Percentiles rank a stretch among this genome's conserved stretches.
Evolutionary conservation across 1,284 basidiomycete genomes (phyloP).

Genomic region (Ceratobasidium sp.): DNA sequence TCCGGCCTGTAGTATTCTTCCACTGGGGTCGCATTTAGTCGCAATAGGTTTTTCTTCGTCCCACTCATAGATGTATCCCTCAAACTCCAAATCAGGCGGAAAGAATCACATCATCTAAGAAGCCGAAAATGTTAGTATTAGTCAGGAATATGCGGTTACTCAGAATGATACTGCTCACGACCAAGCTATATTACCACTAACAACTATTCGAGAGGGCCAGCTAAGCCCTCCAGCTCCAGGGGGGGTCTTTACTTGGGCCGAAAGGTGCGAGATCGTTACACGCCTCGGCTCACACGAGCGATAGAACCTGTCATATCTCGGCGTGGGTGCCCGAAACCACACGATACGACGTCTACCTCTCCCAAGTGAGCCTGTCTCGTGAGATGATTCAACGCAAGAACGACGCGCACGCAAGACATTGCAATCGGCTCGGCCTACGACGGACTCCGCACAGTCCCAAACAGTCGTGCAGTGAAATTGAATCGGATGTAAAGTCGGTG

Average conservation of each 20-base stretch:
- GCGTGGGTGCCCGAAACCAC: slow-evolving; percentile 21
- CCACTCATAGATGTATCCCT: no score
- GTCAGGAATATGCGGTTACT: no score
- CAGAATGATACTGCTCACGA: no score
- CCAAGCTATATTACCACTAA: slow-evolving; percentile 2
- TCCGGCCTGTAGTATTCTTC: no score
- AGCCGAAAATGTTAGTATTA: no score
- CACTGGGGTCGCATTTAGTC: slow-evolving; percentile 25
- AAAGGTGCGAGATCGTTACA: slow-evolving; percentile 15
- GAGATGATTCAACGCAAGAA: not conserved
- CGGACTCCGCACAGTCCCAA: not conserved
- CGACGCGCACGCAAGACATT: slow-evolving; percentile 10
- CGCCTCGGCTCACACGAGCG: slow-evolving; percentile 30
- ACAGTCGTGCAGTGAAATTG: slow-evolving; percentile 30
- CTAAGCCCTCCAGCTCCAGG: slow-evolving; percentile 28
- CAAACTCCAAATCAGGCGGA: no score
- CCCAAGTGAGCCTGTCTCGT: slow-evolving; percentile 19
- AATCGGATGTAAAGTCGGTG: slow-evolving; percentile 57
- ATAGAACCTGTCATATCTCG: slow-evolving; percentile 32
- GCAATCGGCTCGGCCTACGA: slow-evolving; percentile 31
- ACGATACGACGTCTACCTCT: slow-evolving; percentile 34
- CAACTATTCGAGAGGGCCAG: slow-evolving; percentile 38
- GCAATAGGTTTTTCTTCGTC: slow-evolving; percentile 29
- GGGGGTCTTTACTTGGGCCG: not conserved
- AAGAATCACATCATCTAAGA: no score